These are phyloP conservation scores for Tetraselmis striata DNA, from an alignment of 139 green algal genomes.

Conservation along the genomic window DNA sequence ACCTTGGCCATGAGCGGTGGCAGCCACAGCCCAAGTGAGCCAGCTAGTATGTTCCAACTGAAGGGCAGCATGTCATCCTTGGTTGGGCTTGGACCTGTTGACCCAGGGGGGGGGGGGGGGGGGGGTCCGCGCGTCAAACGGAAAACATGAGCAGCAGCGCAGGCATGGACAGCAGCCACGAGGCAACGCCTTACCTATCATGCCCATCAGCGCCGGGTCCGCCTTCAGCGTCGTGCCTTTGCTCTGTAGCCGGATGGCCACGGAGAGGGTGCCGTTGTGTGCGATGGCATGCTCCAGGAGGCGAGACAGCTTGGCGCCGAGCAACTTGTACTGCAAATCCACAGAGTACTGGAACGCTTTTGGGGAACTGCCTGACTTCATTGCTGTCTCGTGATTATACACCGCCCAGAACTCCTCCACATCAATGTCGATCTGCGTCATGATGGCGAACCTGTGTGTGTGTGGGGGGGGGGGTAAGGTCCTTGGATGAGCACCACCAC, in stretches of 20 bases:
- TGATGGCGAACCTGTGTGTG: neutral
- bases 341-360: neutral
- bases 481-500: no score
- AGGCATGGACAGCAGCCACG: neutral
- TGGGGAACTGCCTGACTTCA: neutral
- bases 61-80: no score
- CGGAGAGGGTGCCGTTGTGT: neutral
- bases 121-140: neutral
- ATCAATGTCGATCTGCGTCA: neutral
- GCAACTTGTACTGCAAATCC: neutral
- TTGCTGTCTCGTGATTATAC: neutral
- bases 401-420: neutral
- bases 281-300: neutral
- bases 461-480: no score
- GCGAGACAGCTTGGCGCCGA: neutral
- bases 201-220: neutral
- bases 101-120: neutral
- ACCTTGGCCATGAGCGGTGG: neutral
- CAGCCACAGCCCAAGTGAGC: neutral
- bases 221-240: neutral
- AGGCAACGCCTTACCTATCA: no score
- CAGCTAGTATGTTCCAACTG: neutral
- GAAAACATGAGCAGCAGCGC: neutral
- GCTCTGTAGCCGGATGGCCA: neutral
- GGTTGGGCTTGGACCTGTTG: no score